phyloP scores from a whole-genome alignment of 805 yeast species.

The Cephaloascus albidus region DNA sequence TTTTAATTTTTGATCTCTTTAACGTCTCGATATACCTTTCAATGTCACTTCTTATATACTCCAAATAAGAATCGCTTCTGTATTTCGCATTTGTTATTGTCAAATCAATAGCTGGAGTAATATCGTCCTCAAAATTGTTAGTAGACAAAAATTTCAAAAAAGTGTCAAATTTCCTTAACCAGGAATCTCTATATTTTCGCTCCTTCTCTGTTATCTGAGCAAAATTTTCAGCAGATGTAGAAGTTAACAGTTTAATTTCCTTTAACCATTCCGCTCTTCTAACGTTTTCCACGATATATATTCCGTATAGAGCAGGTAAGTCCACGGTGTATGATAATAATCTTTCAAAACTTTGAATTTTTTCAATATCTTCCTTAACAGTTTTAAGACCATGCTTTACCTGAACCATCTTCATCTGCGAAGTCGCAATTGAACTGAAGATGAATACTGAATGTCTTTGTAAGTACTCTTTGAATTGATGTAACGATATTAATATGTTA shows the following conservation, averaged over 20 bases:
- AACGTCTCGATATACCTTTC: constrained; percentile 26
- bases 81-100: constrained; percentile 20
- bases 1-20: constrained; percentile 14
- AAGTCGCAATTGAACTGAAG: constrained; percentile 2
- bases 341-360: constrained; percentile 9
- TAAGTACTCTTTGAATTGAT: neutral
- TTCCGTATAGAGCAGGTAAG: constrained; percentile 63
- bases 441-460: neutral
- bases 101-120: constrained; percentile 23
- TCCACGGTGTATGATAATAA: constrained; percentile 38
- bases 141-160: constrained; percentile 16
- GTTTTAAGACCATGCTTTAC: constrained; percentile 9
- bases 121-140: constrained; percentile 4
- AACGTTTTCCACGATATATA: constrained; percentile 52
- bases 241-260: constrained; percentile 25
- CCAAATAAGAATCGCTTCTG: constrained; percentile 1
- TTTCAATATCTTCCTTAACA: constrained; percentile 23
- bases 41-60: neutral
- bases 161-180: constrained; percentile 55
- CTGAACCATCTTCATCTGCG: constrained; percentile 1
- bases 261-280: constrained; percentile 50
- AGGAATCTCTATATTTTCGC: constrained; percentile 39
- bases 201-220: constrained; percentile 52
- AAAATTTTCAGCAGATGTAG: constrained; percentile 45
- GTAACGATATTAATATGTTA: neutral